Percentiles rank a stretch among this genome's conserved stretches.
These are phyloP conservation scores for Kondoa malvinella DNA, from an alignment of 768 basidiomycete genomes.

Conservation along the genomic window DNA sequence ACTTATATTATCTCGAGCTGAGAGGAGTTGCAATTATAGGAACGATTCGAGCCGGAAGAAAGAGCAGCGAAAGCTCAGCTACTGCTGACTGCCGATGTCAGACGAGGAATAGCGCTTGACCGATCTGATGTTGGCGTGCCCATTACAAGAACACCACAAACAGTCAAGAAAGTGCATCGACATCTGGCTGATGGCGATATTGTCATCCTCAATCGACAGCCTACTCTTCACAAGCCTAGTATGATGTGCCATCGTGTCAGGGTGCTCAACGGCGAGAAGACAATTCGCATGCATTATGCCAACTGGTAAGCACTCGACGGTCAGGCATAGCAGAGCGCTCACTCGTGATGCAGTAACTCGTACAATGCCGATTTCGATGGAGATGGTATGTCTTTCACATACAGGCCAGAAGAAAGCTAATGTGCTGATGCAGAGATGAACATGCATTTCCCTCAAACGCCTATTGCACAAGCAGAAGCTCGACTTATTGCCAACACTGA, in stretches of 20 bases:
- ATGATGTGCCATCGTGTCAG: slow-evolving; percentile 98
- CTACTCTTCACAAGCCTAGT: slow-evolving; percentile 93
- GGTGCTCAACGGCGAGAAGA: slow-evolving; percentile 87
- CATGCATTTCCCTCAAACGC: slow-evolving; percentile 96
- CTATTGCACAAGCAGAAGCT: slow-evolving; percentile 85
- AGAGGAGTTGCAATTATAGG: slow-evolving; percentile 41
- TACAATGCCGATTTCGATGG: slow-evolving; percentile 96
- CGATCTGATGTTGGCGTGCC: slow-evolving; percentile 32
- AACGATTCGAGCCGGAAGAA: slow-evolving; percentile 69
- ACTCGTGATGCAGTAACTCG: slow-evolving; percentile 61
- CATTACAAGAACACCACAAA: slow-evolving; percentile 47
- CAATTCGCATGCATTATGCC: slow-evolving; percentile 98
- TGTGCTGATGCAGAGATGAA: slow-evolving; percentile 64
- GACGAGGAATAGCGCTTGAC: slow-evolving; percentile 24
- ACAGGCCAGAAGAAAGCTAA: slow-evolving; percentile 1
- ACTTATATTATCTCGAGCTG: slow-evolving; percentile 8
- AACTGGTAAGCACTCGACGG: slow-evolving; percentile 51
- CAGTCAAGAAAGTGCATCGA: slow-evolving; percentile 95
- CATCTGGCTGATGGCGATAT: slow-evolving; percentile 90
- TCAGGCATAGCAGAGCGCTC: slow-evolving; percentile 17
- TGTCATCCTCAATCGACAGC: slow-evolving; percentile 88
- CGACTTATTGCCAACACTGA: slow-evolving; percentile 91
- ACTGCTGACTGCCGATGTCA: slow-evolving; percentile 52
- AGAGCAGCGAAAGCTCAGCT: slow-evolving; percentile 90
- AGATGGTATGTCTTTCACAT: slow-evolving; percentile 43